Conservation (phyloP, 257 asterid genomes). For the Scutellaria minor region DNA sequence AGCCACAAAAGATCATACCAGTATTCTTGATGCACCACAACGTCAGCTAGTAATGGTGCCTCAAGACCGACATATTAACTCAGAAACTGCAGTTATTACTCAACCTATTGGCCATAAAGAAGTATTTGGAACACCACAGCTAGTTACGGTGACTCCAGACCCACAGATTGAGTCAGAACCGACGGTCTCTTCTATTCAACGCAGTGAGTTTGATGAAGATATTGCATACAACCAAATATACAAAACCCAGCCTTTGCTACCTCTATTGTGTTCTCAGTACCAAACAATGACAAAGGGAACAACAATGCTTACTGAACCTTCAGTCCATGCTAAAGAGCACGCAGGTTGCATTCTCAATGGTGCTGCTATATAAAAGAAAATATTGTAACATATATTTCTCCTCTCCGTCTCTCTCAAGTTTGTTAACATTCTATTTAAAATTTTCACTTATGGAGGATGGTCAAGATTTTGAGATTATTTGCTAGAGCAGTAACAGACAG, state of each 20-base stretch:
- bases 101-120: slow-evolving; percentile 51
- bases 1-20: too few relatives aligned
- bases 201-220: slow-evolving; percentile 69
- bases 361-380: slow-evolving; percentile 30
- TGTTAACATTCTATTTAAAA: slow-evolving; percentile 29
- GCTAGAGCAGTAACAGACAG: too few relatives aligned
- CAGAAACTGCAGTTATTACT: slow-evolving; percentile 43
- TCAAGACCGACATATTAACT: slow-evolving; percentile 44
- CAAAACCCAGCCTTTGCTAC: slow-evolving; percentile 79
- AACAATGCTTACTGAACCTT: slow-evolving; percentile 57
- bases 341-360: slow-evolving; percentile 44
- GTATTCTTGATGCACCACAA: too few relatives aligned
- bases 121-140: slow-evolving; percentile 38
- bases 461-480: slow-evolving; percentile 15
- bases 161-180: slow-evolving; percentile 48
- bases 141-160: slow-evolving; percentile 46
- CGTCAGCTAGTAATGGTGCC: too few relatives aligned
- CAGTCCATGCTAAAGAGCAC: slow-evolving; percentile 52
- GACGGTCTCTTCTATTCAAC: slow-evolving; percentile 41
- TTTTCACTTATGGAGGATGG: slow-evolving; percentile 23
- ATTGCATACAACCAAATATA: slow-evolving; percentile 76
- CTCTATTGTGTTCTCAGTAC: slow-evolving; percentile 60
- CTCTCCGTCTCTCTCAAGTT: slow-evolving; percentile 31
- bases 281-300: slow-evolving; percentile 60
- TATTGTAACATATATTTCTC: slow-evolving; percentile 13